A percentile compares a stretch with the other conserved stretches of the same genome.
Evolutionary conservation across 1,284 basidiomycete genomes (phyloP).

Genomic region (Moesziomyces sp.): DNA sequence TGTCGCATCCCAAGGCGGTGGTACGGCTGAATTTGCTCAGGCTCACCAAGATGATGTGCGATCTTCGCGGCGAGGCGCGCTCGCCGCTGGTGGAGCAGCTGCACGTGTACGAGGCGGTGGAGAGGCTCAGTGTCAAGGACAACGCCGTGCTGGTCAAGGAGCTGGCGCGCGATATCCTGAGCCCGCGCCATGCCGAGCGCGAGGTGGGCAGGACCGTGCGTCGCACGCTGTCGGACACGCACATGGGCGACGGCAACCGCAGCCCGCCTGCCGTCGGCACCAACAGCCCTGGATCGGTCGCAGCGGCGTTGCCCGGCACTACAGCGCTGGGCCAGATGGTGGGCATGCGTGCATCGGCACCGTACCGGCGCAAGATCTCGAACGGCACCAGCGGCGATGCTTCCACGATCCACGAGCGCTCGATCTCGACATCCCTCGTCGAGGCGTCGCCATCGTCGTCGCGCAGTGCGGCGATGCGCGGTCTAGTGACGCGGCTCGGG

Average conservation of each 20-base stretch:
- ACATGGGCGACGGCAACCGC: slow-evolving; percentile 30
- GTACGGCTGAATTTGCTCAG: slow-evolving; percentile 89
- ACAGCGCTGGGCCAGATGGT: slow-evolving; percentile 24
- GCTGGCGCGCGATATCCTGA: slow-evolving; percentile 57
- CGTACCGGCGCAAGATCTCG: slow-evolving; percentile 46
- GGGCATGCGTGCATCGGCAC: slow-evolving; percentile 35
- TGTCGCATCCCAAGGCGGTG: slow-evolving; percentile 80
- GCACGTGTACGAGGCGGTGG: slow-evolving; percentile 52
- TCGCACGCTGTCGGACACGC: slow-evolving; percentile 45
- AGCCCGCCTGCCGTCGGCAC: slow-evolving; percentile 4
- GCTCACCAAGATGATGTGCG: slow-evolving; percentile 85
- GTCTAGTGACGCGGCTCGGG: slow-evolving; percentile 28
- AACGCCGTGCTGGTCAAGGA: slow-evolving; percentile 73
- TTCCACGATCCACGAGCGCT: slow-evolving; percentile 36
- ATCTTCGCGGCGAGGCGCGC: slow-evolving; percentile 75
- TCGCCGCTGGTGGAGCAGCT: slow-evolving; percentile 49
- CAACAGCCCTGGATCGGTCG: slow-evolving; percentile 22
- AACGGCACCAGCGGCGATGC: slow-evolving; percentile 23
- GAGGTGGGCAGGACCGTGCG: slow-evolving; percentile 29
- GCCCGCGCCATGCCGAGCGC: slow-evolving; percentile 31
- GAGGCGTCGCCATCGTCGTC: slow-evolving; percentile 18
- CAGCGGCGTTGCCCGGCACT: slow-evolving; percentile 12
- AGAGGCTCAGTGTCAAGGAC: slow-evolving; percentile 53
- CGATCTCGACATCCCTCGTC: slow-evolving; percentile 16
- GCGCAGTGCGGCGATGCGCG: slow-evolving; percentile 40